These are phyloP conservation scores for Pseudoturritis turrita DNA, from an alignment of 345 rosid genomes.

Conservation along the genomic window DNA sequence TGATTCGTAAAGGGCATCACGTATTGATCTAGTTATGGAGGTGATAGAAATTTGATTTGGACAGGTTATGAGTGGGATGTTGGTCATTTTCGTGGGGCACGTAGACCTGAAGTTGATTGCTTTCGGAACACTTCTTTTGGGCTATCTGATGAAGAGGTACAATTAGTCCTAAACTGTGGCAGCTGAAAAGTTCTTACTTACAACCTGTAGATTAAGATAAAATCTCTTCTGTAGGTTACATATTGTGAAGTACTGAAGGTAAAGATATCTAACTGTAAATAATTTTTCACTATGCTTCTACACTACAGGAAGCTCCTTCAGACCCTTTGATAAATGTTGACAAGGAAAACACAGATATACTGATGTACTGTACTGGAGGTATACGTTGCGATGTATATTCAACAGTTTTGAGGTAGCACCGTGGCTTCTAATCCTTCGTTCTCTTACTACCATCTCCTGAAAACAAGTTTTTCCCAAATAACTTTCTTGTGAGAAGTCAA, in stretches of 20 bases:
- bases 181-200: neutral
- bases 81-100: constrained; percentile 80
- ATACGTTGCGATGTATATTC: constrained; percentile 97
- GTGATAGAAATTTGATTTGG: constrained; percentile 18
- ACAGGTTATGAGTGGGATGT: constrained; percentile 98
- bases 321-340: constrained; percentile 74
- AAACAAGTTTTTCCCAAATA: constrained; percentile 15
- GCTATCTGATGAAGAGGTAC: constrained; percentile 55
- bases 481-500: constrained; percentile 17
- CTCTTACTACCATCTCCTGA: neutral
- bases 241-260: neutral
- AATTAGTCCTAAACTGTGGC: neutral
- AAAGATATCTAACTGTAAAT: neutral
- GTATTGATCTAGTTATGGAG: neutral
- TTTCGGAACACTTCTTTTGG: constrained; percentile 86
- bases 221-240: neutral
- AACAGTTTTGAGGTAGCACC: constrained; percentile 65
- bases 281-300: neutral
- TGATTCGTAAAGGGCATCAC: neutral
- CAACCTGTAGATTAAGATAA: neutral
- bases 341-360: constrained; percentile 62
- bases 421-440: constrained; percentile 3
- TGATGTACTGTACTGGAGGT: constrained; percentile 97
- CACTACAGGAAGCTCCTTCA: constrained; percentile 45
- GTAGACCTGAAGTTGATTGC: constrained; percentile 86